Percentiles rank a stretch among this genome's conserved stretches.
phyloP scores from a whole-genome alignment of 331 rosid species.

The Rosa hybrid region DNA sequence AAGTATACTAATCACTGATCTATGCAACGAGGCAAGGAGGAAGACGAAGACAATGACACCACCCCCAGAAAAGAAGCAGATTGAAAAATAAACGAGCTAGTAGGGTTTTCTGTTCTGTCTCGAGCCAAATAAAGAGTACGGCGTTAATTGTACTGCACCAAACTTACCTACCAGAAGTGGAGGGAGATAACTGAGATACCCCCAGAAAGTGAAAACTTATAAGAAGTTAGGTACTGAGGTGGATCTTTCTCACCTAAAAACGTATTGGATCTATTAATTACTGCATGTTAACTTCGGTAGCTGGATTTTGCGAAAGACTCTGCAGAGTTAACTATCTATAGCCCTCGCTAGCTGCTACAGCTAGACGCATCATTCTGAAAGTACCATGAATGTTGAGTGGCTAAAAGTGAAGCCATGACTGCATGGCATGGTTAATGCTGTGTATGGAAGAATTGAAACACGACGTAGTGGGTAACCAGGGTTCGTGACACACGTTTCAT shows the following conservation, averaged over 20 bases:
- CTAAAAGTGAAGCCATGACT: background rate
- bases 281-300: slow-evolving; percentile 13
- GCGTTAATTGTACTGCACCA: background rate
- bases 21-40: background rate
- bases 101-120: background rate
- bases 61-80: background rate
- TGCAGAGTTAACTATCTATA: slow-evolving; percentile 15
- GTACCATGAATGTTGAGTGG: background rate
- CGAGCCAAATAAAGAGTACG: background rate
- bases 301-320: slow-evolving; percentile 15
- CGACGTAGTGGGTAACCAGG: background rate
- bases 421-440: background rate
- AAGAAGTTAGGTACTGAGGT: background rate
- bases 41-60: background rate
- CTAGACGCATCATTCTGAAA: background rate
- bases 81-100: background rate
- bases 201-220: background rate
- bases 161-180: background rate
- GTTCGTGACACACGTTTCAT: background rate
- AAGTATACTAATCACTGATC: background rate
- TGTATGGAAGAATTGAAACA: background rate
- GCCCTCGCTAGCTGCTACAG: background rate
- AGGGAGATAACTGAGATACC: background rate
- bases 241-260: slow-evolving; percentile 16
- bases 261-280: slow-evolving; percentile 25